A percentile compares a stretch with the other conserved stretches of the same genome.
Conservation (phyloP, 2,329 filamentous ascomycete genomes). For the Cyphellophora europaea region DNA sequence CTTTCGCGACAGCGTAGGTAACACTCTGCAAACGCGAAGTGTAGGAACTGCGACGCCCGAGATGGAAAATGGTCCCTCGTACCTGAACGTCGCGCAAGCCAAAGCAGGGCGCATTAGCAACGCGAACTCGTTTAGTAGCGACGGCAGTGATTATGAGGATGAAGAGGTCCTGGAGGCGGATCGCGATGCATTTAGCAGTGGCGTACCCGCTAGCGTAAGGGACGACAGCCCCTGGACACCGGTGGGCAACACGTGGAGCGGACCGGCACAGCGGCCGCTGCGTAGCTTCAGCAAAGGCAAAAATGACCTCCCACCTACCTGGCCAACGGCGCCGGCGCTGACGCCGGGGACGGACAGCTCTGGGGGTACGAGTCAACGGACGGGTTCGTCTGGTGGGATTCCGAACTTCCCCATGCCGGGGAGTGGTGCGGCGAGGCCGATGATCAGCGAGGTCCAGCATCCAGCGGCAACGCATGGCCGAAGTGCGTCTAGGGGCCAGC, state of each 20-base stretch:
- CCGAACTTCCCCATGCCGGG: constrained; percentile 3
- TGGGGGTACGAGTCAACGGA: background rate
- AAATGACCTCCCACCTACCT: too few relatives aligned
- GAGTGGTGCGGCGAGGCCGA: background rate
- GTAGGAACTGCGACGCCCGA: constrained; percentile 30
- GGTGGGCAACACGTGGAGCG: too few relatives aligned
- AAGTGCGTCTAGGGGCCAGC: background rate
- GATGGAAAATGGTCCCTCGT: constrained; percentile 25
- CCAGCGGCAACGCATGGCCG: background rate
- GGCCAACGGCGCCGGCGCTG: background rate
- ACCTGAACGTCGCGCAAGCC: constrained; percentile 2
- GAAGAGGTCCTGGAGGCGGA: constrained; percentile 18
- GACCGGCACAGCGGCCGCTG: too few relatives aligned
- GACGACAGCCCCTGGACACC: too few relatives aligned
- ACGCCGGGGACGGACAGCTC: background rate
- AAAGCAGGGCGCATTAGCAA: constrained; percentile 32
- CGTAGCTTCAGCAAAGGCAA: too few relatives aligned
- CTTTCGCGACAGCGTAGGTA: constrained; percentile 16
- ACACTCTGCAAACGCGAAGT: constrained; percentile 29
- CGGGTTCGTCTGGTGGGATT: background rate
- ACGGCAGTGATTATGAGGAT: constrained; percentile 23
- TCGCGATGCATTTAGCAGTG: constrained; percentile 23
- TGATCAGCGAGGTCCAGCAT: background rate
- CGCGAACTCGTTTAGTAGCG: constrained; percentile 30
- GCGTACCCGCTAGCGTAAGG: constrained; percentile 20